Conservation (phyloP, 2,329 filamentous ascomycete genomes). For the Phyllosticta citrichinensis region DNA sequence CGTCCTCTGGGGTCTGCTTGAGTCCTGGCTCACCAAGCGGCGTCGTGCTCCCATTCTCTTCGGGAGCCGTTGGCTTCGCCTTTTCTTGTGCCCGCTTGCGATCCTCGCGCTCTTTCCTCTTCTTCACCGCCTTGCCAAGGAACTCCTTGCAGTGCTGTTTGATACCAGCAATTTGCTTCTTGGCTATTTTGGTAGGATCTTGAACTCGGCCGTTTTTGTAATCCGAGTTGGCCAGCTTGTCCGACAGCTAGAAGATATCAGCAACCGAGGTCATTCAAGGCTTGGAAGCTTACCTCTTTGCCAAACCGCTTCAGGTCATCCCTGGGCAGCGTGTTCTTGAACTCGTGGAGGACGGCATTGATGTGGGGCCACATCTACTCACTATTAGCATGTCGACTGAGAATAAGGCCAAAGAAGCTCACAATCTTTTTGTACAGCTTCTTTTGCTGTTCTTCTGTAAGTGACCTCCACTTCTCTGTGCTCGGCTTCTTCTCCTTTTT, state of each 20-base stretch:
- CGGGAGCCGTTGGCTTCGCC: constrained; percentile 12
- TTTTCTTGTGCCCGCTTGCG: constrained; percentile 44
- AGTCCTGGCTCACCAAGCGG: constrained; percentile 3
- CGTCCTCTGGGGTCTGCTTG: background rate
- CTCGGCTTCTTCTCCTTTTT: constrained; percentile 41
- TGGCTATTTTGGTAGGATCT: constrained; percentile 65
- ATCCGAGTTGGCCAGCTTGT: constrained; percentile 84
- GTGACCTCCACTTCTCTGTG: constrained; percentile 59
- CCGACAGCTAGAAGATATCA: constrained; percentile 37
- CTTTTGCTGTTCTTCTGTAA: constrained; percentile 77
- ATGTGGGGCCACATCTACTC: constrained; percentile 70
- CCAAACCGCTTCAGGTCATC: constrained; percentile 59
- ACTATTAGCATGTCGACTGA: constrained; percentile 11
- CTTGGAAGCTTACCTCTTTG: constrained; percentile 43
- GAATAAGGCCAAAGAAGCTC: constrained; percentile 29
- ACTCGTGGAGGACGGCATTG: constrained; percentile 78
- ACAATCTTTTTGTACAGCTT: constrained; percentile 92
- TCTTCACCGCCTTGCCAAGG: constrained; percentile 74
- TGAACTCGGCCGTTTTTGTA: constrained; percentile 82
- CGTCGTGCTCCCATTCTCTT: constrained; percentile 9
- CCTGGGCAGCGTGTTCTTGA: constrained; percentile 74
- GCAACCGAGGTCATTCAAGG: background rate
- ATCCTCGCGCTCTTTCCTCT: constrained; percentile 56
- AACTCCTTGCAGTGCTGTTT: constrained; percentile 77
- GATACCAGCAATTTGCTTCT: constrained; percentile 72